Evolutionary conservation across 179 eudicot species (phyloP).

Genomic region (Corrigiola litoralis): DNA sequence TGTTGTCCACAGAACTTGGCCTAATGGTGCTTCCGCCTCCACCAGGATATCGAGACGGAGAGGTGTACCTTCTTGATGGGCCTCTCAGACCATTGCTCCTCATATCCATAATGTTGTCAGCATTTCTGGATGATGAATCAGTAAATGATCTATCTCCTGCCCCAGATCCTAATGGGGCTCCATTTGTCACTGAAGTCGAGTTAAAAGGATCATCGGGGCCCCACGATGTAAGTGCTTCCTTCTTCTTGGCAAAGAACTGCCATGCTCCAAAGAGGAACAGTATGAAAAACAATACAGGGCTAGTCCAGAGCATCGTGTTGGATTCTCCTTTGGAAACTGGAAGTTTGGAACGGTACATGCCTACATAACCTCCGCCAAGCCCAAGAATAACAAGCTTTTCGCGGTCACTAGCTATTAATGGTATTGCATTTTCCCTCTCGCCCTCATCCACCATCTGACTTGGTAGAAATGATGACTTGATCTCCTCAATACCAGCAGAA

Average conservation of each 20-base stretch:
- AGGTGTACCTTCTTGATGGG: slow-evolving; percentile 67
- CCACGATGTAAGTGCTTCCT: slow-evolving; percentile 86
- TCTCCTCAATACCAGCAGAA: slow-evolving; percentile 66
- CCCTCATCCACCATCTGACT: slow-evolving; percentile 27
- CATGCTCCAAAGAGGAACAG: slow-evolving; percentile 87
- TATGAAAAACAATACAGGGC: slow-evolving; percentile 71
- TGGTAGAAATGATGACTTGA: slow-evolving; percentile 50
- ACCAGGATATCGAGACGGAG: slow-evolving; percentile 69
- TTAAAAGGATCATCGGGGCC: slow-evolving; percentile 87
- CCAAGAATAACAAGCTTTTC: slow-evolving; percentile 77
- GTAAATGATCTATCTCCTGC: slow-evolving; percentile 48
- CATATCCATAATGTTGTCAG: slow-evolving; percentile 53
- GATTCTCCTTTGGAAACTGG: slow-evolving; percentile 61
- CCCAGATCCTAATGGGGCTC: slow-evolving; percentile 53
- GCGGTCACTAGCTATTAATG: slow-evolving; percentile 59
- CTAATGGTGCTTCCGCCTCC: slow-evolving; percentile 48
- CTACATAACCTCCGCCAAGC: slow-evolving; percentile 77
- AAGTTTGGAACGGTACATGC: slow-evolving; percentile 75
- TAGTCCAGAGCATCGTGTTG: slow-evolving; percentile 65
- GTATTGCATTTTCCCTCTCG: slow-evolving; percentile 30
- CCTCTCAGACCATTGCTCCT: slow-evolving; percentile 63
- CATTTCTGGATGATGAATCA: slow-evolving; percentile 54
- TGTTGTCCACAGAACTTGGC: slow-evolving; percentile 45
- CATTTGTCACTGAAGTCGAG: slow-evolving; percentile 38
- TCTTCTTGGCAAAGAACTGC: slow-evolving; percentile 90